These are phyloP conservation scores for Bromus sterilis DNA, from an alignment of 176 grass and related monocot species.

Conservation along the genomic window DNA sequence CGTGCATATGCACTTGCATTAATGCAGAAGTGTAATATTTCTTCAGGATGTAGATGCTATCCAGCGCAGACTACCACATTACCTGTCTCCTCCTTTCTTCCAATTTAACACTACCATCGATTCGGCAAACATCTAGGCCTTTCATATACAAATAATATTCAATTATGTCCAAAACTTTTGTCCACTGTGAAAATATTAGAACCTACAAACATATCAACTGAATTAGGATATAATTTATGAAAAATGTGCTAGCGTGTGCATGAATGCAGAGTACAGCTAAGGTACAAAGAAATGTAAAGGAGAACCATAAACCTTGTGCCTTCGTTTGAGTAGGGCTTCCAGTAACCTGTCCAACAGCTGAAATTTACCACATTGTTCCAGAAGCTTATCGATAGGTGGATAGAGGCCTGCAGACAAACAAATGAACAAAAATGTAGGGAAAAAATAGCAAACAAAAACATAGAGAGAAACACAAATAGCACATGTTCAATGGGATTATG, in stretches of 20 bases:
- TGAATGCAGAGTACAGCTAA: background rate
- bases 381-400: slow-evolving; percentile 69
- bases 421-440: background rate
- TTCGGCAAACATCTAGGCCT: slow-evolving; percentile 69
- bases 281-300: background rate
- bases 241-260: background rate
- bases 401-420: slow-evolving; percentile 46
- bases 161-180: slow-evolving; percentile 84
- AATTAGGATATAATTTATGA: slow-evolving; percentile 7
- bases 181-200: slow-evolving; percentile 96
- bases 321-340: slow-evolving; percentile 42
- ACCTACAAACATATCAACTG: slow-evolving; percentile 44
- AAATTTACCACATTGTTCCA: slow-evolving; percentile 84
- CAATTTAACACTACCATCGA: slow-evolving; percentile 77
- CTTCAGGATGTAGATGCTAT: background rate
- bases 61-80: slow-evolving; percentile 9
- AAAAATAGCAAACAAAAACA: background rate
- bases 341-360: slow-evolving; percentile 67
- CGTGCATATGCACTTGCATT: background rate
- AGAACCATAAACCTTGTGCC: slow-evolving; percentile 57
- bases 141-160: slow-evolving; percentile 76
- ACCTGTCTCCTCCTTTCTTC: slow-evolving; percentile 78
- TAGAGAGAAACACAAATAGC: background rate
- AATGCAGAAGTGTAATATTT: background rate
- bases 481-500: background rate